Evolutionary conservation across 2,329 filamentous ascomycete species (phyloP).

Genomic region (Paraphoma sp.): DNA sequence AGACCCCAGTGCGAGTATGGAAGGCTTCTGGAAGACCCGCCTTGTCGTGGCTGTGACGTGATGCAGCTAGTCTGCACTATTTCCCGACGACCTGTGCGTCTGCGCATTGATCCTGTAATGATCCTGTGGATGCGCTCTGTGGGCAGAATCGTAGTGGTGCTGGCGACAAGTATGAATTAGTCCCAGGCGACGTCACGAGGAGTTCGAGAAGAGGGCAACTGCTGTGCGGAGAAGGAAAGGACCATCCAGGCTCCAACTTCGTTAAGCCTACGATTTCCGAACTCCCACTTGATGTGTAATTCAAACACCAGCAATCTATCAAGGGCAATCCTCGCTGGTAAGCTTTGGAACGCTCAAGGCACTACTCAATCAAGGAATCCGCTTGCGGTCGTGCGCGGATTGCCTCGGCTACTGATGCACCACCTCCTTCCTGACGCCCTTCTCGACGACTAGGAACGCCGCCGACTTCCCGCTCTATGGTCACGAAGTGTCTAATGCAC

Average conservation of each 20-base stretch:
- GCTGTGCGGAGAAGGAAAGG: constrained; percentile 3
- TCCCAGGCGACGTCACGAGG: constrained; percentile 1
- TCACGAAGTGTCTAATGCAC: constrained; percentile 1
- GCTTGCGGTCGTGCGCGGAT: background rate
- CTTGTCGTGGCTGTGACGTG: constrained; percentile 20
- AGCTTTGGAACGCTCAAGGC: background rate
- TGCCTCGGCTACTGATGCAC: constrained; percentile 11
- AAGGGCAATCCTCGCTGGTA: constrained; percentile 7
- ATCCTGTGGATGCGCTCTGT: background rate
- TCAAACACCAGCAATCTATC: constrained; percentile 3
- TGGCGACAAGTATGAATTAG: background rate
- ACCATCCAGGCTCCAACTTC: constrained; percentile 2
- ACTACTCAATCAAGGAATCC: background rate
- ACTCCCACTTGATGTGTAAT: constrained; percentile 9
- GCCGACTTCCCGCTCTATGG: background rate
- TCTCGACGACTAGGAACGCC: background rate
- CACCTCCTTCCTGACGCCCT: constrained; percentile 7
- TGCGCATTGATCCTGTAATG: background rate
- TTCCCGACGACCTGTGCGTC: background rate
- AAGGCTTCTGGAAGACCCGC: constrained; percentile 24
- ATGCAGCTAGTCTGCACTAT: constrained; percentile 8
- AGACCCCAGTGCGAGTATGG: constrained; percentile 10
- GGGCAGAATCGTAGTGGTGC: background rate
- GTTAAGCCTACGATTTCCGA: constrained; percentile 18
- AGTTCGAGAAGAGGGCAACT: constrained; percentile 5